Evolutionary conservation across 257 asterid genomes (phyloP), one percentile per base, ranked within the genome.

Genomic region (Knoxia roxburghii): DNA sequence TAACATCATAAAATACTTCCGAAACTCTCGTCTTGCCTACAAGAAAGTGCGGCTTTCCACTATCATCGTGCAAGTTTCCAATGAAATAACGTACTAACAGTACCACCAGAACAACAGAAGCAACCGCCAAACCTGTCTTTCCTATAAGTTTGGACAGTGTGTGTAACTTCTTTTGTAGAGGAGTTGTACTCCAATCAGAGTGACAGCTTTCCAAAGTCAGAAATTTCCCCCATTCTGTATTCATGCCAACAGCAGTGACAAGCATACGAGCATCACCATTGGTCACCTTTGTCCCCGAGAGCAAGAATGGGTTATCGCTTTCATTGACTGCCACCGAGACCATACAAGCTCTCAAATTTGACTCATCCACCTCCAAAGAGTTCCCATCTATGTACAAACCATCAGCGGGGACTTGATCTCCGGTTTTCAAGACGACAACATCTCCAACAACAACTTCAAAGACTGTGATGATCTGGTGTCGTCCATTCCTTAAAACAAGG

Each of bases 351-450:
- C 79, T 82, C 76, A 83, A 70, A 74, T 79, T 82, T 21, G 88
- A 80, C 32, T 86, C 88, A 6, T 83, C 95, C 7, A 85, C 83
- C 15, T 29, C 74, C 2, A 85, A 76, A 17, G 87, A 61, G 45
- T 79, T 69, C 0, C 90, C 87, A 0, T 71, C 75, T 0, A 85
- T 24, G 73, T 74, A 83, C 18, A 89, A 4, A 0, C 96, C 95
- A 32, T 89, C 95, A 1, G 89, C 87, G 0, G 96, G 92, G 18
- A 89, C 80, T 37, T 76, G 89, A 73, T 89, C 84, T 5, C 96
- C 95, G 0, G 74, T 50, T 10, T 29, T 66, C 77, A 89, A 60
- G 70, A 67, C 62, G 32, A 82, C 74, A 0, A 89, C 76, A 32
- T 86, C 96, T 32, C 95, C 91, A 5, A 79, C 91, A 0, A 83